phyloP scores from a whole-genome alignment of 1,284 basidiomycete genomes.

The Rhodotorula sp. region DNA sequence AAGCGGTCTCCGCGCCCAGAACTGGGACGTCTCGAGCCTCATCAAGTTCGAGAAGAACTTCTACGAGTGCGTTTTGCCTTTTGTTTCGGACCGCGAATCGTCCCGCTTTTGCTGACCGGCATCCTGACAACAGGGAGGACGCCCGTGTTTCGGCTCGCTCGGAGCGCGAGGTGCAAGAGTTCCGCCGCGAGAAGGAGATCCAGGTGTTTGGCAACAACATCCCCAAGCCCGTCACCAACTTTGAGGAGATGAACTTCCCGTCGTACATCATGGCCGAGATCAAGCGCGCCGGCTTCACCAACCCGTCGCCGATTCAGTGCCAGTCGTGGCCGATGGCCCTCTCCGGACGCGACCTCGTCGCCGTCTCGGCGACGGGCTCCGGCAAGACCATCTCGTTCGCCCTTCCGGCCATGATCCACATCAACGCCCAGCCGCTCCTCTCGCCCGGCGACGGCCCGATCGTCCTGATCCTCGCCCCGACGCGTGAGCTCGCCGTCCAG shows the following conservation, averaged over 20 bases:
- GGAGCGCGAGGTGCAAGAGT: slow-evolving; percentile 85
- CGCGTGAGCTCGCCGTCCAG: slow-evolving; percentile 96
- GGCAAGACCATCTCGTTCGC: slow-evolving; percentile 98
- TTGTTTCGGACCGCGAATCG: no score
- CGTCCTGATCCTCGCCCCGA: slow-evolving; percentile 92
- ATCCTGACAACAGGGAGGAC: slow-evolving; percentile 61
- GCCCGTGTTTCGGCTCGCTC: slow-evolving; percentile 73
- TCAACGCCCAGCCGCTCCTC: slow-evolving; percentile 96
- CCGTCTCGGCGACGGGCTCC: slow-evolving; percentile 94
- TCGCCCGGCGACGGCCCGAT: slow-evolving; percentile 95
- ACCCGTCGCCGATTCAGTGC: slow-evolving; percentile 92
- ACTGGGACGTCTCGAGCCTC: slow-evolving; percentile 73
- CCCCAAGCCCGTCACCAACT: slow-evolving; percentile 84
- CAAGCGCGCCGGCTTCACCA: slow-evolving; percentile 83
- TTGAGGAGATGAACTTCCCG: slow-evolving; percentile 69
- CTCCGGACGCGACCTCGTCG: slow-evolving; percentile 57
- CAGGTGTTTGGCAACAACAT: slow-evolving; percentile 84
- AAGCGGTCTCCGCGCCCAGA: slow-evolving; percentile 73
- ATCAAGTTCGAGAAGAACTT: slow-evolving; percentile 81
- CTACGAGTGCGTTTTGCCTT: slow-evolving; percentile 56
- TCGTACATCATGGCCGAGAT: slow-evolving; percentile 94
- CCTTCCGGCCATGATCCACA: slow-evolving; percentile 97
- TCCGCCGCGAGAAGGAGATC: slow-evolving; percentile 80
- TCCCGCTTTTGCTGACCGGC: background rate
- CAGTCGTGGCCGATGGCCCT: slow-evolving; percentile 62